Evolutionary conservation across 1,284 basidiomycete species (phyloP).

Genomic region (Waitea zeae): DNA sequence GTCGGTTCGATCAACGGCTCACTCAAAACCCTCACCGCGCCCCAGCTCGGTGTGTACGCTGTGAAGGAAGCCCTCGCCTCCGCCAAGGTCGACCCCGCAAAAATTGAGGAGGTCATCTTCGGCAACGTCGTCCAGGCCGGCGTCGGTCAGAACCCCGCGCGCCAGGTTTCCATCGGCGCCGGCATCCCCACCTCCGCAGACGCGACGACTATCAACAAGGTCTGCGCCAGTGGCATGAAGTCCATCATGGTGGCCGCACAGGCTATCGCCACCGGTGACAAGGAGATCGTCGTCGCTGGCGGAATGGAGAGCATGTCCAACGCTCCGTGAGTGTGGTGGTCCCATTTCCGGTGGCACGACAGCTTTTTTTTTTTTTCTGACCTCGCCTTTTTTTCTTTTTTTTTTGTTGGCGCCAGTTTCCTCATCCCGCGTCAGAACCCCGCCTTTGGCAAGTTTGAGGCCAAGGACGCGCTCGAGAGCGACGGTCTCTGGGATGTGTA

Average conservation of each 20-base stretch:
- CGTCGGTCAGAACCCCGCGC: constrained; percentile 87
- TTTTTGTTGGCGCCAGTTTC: constrained; percentile 67
- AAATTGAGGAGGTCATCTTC: constrained; percentile 91
- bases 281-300: constrained; percentile 79
- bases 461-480: constrained; percentile 76
- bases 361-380: not conserved
- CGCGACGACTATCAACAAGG: constrained; percentile 98
- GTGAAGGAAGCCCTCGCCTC: constrained; percentile 82
- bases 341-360: not conserved
- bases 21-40: constrained; percentile 79
- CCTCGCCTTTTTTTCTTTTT: constrained; percentile 3
- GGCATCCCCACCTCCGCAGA: constrained; percentile 79
- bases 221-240: constrained; percentile 95
- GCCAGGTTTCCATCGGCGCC: constrained; percentile 82
- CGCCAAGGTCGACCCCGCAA: constrained; percentile 63
- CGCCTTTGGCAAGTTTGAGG: constrained; percentile 77
- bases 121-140: constrained; percentile 96
- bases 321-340: constrained; percentile 53
- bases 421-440: constrained; percentile 81
- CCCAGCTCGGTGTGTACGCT: constrained; percentile 79
- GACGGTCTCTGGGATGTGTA: constrained; percentile 96
- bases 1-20: constrained; percentile 87
- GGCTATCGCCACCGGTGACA: constrained; percentile 77
- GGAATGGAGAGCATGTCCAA: constrained; percentile 99
- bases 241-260: constrained; percentile 87